Conservation (phyloP, 1,139 yeast species). For the Yamadazyma spencermartinsiae region DNA sequence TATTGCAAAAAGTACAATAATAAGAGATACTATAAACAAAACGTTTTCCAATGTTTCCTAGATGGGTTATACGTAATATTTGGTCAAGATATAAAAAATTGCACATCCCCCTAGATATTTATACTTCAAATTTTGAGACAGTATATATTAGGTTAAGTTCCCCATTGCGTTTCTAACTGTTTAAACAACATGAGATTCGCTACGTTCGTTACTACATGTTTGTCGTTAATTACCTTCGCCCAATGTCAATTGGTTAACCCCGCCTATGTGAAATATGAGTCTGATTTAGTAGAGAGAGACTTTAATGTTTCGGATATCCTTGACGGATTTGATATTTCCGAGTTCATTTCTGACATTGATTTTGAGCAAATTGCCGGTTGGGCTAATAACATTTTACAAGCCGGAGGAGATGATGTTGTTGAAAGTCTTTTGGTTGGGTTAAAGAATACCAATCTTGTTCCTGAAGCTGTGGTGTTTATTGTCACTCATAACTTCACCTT, state of each 20-base stretch:
- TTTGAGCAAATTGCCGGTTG: slow-evolving; percentile 35
- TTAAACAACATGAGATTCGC: slow-evolving; percentile 20
- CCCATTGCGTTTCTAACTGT: not conserved
- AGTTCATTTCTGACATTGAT: slow-evolving; percentile 21
- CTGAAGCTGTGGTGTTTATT: slow-evolving; percentile 25
- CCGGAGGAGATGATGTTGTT: slow-evolving; percentile 24
- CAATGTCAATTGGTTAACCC: slow-evolving; percentile 16
- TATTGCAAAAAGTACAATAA: not conserved
- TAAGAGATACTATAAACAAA: not conserved
- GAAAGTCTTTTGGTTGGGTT: slow-evolving; percentile 27
- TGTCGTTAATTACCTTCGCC: slow-evolving; percentile 16
- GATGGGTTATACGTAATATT: not conserved
- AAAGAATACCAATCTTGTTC: slow-evolving; percentile 26
- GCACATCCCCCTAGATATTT: not conserved
- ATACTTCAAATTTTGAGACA: not conserved
- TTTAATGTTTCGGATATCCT: slow-evolving; percentile 16
- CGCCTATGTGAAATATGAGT: slow-evolving; percentile 10
- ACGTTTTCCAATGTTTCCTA: slow-evolving; percentile 1
- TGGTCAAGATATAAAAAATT: not conserved
- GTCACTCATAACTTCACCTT: slow-evolving; percentile 28
- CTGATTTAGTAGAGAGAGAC: slow-evolving; percentile 25
- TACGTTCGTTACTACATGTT: slow-evolving; percentile 19
- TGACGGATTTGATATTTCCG: slow-evolving; percentile 22
- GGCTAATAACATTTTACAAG: slow-evolving; percentile 27
- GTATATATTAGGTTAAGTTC: not conserved